Percentiles rank a stretch among this genome's conserved stretches.
Conservation (phyloP, 2,329 filamentous ascomycete species). For the Annulohypoxylon truncatum region DNA sequence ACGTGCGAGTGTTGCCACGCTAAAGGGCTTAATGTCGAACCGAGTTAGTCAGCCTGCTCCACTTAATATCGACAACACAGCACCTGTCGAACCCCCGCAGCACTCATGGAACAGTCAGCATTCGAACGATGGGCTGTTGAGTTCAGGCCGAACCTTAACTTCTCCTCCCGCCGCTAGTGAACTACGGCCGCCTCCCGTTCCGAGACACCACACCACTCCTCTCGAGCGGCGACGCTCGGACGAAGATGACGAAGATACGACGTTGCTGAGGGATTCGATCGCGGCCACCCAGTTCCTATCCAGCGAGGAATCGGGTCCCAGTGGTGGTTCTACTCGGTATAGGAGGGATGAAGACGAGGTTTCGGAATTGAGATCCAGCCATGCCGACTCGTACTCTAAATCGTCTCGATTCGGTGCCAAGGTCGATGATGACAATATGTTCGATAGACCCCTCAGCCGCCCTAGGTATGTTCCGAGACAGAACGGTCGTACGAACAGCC, state of each 20-base stretch:
- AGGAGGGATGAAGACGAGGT: conserved; percentile 56
- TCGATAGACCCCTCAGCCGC: conserved; percentile 60
- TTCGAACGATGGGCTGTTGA: conserved; percentile 62
- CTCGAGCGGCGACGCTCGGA: conserved; percentile 49
- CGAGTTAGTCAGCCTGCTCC: conserved; percentile 60
- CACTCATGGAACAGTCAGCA: conserved; percentile 64
- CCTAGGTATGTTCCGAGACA: conserved; percentile 54
- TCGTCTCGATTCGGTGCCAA: conserved; percentile 50
- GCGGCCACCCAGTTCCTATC: conserved; percentile 61
- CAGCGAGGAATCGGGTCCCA: conserved; percentile 37
- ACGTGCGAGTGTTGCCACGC: conserved; percentile 62
- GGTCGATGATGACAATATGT: conserved; percentile 65
- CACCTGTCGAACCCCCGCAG: conserved; percentile 60
- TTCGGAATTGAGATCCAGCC: conserved; percentile 41
- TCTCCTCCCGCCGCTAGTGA: conserved; percentile 53
- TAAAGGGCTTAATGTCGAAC: conserved; percentile 59
- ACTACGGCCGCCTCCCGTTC: conserved; percentile 49
- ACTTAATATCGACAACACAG: conserved; percentile 59
- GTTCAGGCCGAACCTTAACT: conserved; percentile 49
- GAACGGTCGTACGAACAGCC: conserved; percentile 48
- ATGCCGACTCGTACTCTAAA: conserved; percentile 50
- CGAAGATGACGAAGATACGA: conserved; percentile 65
- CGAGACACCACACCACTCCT: conserved; percentile 43
- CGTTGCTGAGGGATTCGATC: conserved; percentile 64
- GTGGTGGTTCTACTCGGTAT: conserved; percentile 48